Conservation (phyloP, 495 filamentous ascomycete species). For the Aspergillus heteromorphus region DNA sequence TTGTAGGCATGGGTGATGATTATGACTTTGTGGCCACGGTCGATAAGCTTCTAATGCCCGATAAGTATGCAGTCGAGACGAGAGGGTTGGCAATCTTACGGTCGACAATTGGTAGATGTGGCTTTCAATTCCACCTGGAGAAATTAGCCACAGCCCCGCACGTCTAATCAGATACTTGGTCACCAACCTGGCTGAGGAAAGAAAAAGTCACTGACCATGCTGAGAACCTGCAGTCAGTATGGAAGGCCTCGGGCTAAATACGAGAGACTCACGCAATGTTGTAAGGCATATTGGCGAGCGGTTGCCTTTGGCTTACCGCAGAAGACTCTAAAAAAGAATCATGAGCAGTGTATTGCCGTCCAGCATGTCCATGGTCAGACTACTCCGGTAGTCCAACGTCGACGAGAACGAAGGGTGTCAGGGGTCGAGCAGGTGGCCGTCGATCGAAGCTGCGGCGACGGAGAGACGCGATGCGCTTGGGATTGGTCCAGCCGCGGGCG, state of each 20-base stretch:
- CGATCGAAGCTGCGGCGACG: conserved; percentile 3
- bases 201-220: conserved; percentile 99
- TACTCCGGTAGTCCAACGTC: not conserved
- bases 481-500: conserved; percentile 20
- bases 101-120: conserved; percentile 97
- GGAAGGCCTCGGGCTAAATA: not conserved
- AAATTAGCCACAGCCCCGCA: conserved; percentile 12
- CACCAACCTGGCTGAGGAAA: conserved; percentile 80
- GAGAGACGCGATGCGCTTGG: not conserved
- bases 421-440: not conserved
- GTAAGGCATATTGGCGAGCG: conserved; percentile 50
- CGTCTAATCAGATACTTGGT: not conserved
- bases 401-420: not conserved
- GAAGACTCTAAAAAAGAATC: not conserved
- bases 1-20: conserved; percentile 97
- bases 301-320: conserved; percentile 5
- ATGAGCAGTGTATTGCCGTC: not conserved
- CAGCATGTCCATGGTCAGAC: not conserved
- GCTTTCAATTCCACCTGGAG: conserved; percentile 79
- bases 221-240: conserved; percentile 25
- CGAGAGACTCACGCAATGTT: conserved; percentile 62
- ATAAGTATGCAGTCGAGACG: conserved; percentile 13
- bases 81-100: conserved; percentile 22
- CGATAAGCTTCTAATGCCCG: conserved; percentile 67
- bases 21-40: conserved; percentile 96